Conservation (phyloP, 2,329 filamentous ascomycete species). For the Aspergillus awamori region DNA sequence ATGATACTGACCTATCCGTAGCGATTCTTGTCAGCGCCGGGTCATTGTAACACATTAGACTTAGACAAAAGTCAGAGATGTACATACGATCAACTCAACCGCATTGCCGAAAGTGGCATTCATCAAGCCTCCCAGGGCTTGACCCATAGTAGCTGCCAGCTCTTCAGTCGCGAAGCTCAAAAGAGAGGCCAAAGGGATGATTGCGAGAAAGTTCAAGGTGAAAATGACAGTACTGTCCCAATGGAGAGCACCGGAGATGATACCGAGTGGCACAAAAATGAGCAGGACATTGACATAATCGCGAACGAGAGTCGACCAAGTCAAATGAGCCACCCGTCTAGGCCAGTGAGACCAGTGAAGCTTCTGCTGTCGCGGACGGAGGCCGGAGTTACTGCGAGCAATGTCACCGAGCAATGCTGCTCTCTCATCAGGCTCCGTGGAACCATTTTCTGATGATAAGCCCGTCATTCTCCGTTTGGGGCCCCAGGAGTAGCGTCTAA, state of each 20-base stretch:
- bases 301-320: conserved; percentile 49
- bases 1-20: conserved; percentile 78
- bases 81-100: conserved; percentile 66
- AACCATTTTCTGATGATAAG: conserved; percentile 32
- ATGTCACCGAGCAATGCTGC: conserved; percentile 35
- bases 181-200: conserved; percentile 63
- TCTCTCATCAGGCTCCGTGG: conserved; percentile 37
- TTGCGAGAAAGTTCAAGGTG: conserved; percentile 65
- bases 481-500: conserved; percentile 36
- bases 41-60: background rate
- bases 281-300: conserved; percentile 64
- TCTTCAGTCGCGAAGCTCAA: conserved; percentile 68
- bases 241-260: conserved; percentile 62
- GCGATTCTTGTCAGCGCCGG: background rate
- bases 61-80: background rate
- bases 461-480: conserved; percentile 35
- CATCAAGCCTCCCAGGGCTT: conserved; percentile 64
- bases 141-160: conserved; percentile 61
- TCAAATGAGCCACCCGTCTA: conserved; percentile 41
- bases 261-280: conserved; percentile 66
- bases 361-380: conserved; percentile 33
- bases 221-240: conserved; percentile 64
- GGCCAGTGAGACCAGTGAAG: conserved; percentile 47
- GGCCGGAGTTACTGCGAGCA: conserved; percentile 23
- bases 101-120: conserved; percentile 70